Evolutionary conservation across 2,329 filamentous ascomycete species (phyloP).

Genomic region (Biscogniauxia sp.): DNA sequence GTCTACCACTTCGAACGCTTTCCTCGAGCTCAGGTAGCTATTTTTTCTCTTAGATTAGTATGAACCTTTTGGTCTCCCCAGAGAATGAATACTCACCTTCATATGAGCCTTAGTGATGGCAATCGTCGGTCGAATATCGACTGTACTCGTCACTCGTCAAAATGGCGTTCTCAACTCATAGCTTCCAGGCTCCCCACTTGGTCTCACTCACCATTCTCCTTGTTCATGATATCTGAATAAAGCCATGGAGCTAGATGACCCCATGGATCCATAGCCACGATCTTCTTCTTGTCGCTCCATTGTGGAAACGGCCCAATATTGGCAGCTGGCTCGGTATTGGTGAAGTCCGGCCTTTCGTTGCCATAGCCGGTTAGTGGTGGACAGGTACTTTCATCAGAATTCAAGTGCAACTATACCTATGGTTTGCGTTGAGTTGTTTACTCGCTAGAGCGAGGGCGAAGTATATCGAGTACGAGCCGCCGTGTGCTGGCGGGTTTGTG

Average conservation of each 20-base stretch:
- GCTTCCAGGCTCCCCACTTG: background rate
- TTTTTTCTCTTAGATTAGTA: conserved; percentile 10
- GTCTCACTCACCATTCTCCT: conserved; percentile 58
- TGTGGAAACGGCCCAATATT: conserved; percentile 84
- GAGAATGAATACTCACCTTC: conserved; percentile 50
- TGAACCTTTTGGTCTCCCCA: background rate
- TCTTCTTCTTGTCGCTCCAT: conserved; percentile 89
- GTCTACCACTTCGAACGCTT: conserved; percentile 74
- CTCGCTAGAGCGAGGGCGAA: conserved; percentile 90
- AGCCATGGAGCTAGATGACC: conserved; percentile 85
- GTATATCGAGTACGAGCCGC: conserved; percentile 95
- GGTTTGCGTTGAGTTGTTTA: conserved; percentile 80
- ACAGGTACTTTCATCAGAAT: background rate
- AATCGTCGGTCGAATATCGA: conserved; percentile 87
- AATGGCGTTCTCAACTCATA: background rate
- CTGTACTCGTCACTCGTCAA: conserved; percentile 33
- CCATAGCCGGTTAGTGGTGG: conserved; percentile 9
- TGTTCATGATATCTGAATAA: conserved; percentile 74
- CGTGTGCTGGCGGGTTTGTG: conserved; percentile 40
- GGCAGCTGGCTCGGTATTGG: conserved; percentile 88
- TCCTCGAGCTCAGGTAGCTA: conserved; percentile 87
- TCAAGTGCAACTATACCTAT: conserved; percentile 50
- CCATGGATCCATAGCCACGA: conserved; percentile 95
- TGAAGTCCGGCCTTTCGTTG: conserved; percentile 53
- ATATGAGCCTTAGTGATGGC: conserved; percentile 91